Base-by-base conservation (phyloP, 2,329 filamentous ascomycete species). In the Xylaria sp. region DNA sequence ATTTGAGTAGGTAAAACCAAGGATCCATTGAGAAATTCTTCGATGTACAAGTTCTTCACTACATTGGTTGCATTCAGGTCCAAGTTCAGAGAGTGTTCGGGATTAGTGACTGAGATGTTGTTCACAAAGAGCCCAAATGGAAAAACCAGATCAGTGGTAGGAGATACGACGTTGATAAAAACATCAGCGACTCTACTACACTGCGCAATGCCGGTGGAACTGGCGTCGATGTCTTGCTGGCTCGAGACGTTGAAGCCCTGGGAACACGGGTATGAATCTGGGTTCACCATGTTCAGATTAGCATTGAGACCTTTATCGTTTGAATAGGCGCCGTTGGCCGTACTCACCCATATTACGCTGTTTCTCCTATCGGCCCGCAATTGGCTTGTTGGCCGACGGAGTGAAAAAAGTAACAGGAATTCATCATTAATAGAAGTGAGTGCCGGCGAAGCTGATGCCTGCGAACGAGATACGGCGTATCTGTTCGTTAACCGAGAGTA, bases 151-250 rank as follows among this genome's bases (percentile, higher is more conserved):
- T 40, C 37, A 40, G 37, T 40, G 3, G 37, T 40, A 15, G 37
- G 37, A 2, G 37, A 40, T n/a, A n/a, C 7, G 37, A 40, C 17
- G 14, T 40, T 40, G 37, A 40, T 40, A 8, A 7, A n/a, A 40
- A 31, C 21, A 31, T 47, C 43, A 6, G 4, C n/a, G 21, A 9
- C 23, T 4, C 2, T 15, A 14, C 11, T 45, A 9, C 42, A 47
- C 21, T 28, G 19, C 23, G 7, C 23, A 1, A 47, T 5, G 21
- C 15, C 21, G 15, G 43, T 7, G 31, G 19, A 14, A 12, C 19
- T 40, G 19, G 50, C 35, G 25, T 52, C 50, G 15, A 52, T 52
- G 12, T 52, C 50, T 52, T 25, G 19, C 15, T 52, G 50, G 50
- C 35, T 52, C 14, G 50, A 52, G 19, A 52, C 28, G 21, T 25